Base-by-base conservation (phyloP, 2,329 filamentous ascomycete genomes). In the Ambrosiella xylebori region DNA sequence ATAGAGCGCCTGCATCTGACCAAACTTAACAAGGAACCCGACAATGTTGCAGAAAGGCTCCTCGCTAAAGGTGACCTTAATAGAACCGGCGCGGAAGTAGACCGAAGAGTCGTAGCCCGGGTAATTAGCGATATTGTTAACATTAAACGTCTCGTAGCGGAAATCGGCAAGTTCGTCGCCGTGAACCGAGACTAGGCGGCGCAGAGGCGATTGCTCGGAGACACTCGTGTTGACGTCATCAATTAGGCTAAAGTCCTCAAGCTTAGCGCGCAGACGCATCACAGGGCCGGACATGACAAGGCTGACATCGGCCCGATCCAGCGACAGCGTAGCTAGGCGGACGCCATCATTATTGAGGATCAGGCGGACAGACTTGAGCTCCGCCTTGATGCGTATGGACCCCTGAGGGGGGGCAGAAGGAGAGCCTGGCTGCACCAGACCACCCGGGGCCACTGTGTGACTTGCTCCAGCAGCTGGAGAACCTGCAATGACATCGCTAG, bases 1-100 rank as follows among this genome's bases (percentile, higher is more conserved):
- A 74, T 95, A 98, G 57, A 98, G 86, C 19, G 93, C 91, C 70
- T 98, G 93, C 93, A 99, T 99, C 71, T 95, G 95, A 61, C 94
- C 93, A 68, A 99, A 99, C 66, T 98, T 98, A 68, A 99, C 89
- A 49, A 95, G 76, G 69, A 98, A 99, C 64, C 94, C 88, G 70
- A 98, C 88, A 63, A 99, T 97, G 71, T 97, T 97, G 56, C 93
- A 82, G 74, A 97, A 96, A 0, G 93, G 93, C 68, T 98, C 94
- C 61, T 96, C 91, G 3, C 97, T 73, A 68, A 99, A 98, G 68
- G 96, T 97, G 67, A 98, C 77, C 71, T 95, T 97, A 68, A 98
- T 85, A 0, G 93, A 98, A 1, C 93, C 93, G 15, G 93, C 91
- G 40, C 91, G 83, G 9, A 99, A 74, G 66, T 82, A 94, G 37